Evolutionary conservation across 2,329 filamentous ascomycete genomes (phyloP), one percentile per base, ranked within the genome.

Genomic region (Paecilomyces dactylethromorphus): DNA sequence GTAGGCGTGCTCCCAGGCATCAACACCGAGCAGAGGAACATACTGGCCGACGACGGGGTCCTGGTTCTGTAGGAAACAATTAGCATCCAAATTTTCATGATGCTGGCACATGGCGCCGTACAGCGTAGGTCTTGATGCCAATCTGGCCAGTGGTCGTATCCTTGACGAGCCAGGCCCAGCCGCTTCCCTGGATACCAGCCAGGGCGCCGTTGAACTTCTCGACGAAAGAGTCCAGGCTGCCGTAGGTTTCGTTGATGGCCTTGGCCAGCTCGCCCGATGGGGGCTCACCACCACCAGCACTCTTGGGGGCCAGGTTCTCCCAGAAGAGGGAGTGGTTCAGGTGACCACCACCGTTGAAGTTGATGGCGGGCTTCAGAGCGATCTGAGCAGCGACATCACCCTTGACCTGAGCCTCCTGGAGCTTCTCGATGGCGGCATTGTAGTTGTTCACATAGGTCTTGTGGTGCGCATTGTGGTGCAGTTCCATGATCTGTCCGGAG

Each of bases 1-100:
- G 82, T 95, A 96, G 56, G 92, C 92, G 78, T 96, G 92, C 82
- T 96, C 92, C 92, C 92, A 96, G 57, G 92, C 92, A 79, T 97
- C 92, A 69, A 97, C 88, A 59, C 92, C 92, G 53, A 97, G 79
- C 54, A 97, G 81, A 39, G 92, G 92, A 69, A 86, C 83, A 73
- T 89, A 91, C 74, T 89, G 89, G 55, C 92, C 92, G 13, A 91
- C 84, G 31, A 97, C 89, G 26, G 92, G 90, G 75, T 96, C 91
- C 80, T 96, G 91, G 81, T 95, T 95, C 74, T 81, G 59, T 59
- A 54, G 7, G 32, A 29, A 39, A 53, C 21, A 22, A 18, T 57
- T 31, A 60, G 49, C 35, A 55, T 29, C 33, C 22, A 45, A 33
- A 21, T 26, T 26, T 10, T n/a, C 45, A 33, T n/a, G 8, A 18